Evolutionary conservation across 2,329 filamentous ascomycete species (phyloP).

Genomic region (Epichloe bromicola): DNA sequence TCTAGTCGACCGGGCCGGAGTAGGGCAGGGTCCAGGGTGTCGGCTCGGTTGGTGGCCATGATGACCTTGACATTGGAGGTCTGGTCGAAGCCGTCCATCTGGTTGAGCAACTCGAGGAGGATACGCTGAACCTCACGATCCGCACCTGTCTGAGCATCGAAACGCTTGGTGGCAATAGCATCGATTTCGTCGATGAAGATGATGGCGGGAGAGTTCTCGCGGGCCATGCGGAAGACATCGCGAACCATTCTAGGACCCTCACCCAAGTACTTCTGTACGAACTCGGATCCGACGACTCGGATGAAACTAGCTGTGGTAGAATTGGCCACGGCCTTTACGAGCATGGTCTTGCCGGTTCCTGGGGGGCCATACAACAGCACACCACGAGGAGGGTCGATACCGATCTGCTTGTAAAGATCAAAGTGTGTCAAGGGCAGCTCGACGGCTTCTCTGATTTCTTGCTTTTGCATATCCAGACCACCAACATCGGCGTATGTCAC

Average conservation of each 20-base stretch:
- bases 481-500: conserved; percentile 97
- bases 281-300: conserved; percentile 93
- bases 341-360: conserved; percentile 92
- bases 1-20: conserved; percentile 91
- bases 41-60: conserved; percentile 98
- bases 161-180: conserved; percentile 96
- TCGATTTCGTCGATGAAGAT: conserved; percentile 99
- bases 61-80: conserved; percentile 99
- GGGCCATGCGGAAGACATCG: conserved; percentile 97
- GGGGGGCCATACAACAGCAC: conserved; percentile 96
- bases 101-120: conserved; percentile 89
- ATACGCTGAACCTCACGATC: conserved; percentile 98
- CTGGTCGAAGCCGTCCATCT: conserved; percentile 99
- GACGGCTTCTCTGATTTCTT: conserved; percentile 95
- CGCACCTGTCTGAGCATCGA: conserved; percentile 95
- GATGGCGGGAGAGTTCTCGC: conserved; percentile 94
- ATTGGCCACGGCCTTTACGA: conserved; percentile 97
- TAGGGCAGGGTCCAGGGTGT: conserved; percentile 89
- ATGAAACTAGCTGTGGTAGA: conserved; percentile 98
- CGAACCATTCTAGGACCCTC: conserved; percentile 98
- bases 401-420: conserved; percentile 97
- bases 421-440: conserved; percentile 95
- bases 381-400: conserved; percentile 93
- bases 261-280: conserved; percentile 97
- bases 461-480: conserved; percentile 98